Percentiles rank a stretch among this genome's conserved stretches.
Evolutionary conservation across 805 yeast species (phyloP).

Genomic region (Sungouiella thailandica): DNA sequence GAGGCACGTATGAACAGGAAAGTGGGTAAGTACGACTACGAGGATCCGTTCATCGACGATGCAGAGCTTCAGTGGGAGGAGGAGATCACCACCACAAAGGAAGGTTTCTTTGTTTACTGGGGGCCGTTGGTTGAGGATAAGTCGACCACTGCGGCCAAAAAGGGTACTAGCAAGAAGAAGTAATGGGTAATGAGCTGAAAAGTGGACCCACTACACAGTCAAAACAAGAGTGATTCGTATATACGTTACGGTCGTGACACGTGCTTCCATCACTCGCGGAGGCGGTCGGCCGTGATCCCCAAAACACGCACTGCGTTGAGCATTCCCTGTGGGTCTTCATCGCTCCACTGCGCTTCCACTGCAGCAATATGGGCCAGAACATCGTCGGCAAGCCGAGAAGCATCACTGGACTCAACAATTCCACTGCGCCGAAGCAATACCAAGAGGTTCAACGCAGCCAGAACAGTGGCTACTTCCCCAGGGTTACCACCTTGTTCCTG

Average conservation of each 20-base stretch:
- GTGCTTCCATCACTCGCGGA: conserved; percentile 13
- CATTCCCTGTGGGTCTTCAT: conserved; percentile 12
- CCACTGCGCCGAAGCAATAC: conserved; percentile 25
- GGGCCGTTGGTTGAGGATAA: conserved; percentile 76
- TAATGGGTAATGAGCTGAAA: conserved; percentile 7
- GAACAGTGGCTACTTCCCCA: conserved; percentile 36
- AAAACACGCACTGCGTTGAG: conserved; percentile 31
- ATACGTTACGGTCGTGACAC: no score
- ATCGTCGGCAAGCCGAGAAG: conserved; percentile 10
- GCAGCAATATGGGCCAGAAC: conserved; percentile 13
- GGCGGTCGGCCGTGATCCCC: conserved; percentile 31
- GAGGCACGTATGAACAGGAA: conserved; percentile 55
- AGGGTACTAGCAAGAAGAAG: conserved; percentile 23
- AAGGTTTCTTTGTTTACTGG: conserved; percentile 92
- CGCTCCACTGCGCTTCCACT: conserved; percentile 19
- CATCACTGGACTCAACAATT: conserved; percentile 11
- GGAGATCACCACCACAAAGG: conserved; percentile 85
- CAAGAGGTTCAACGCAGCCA: conserved; percentile 55
- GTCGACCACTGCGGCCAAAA: conserved; percentile 17
- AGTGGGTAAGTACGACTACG: conserved; percentile 85
- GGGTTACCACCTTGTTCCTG: conserved; percentile 8
- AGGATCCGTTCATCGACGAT: conserved; percentile 97
- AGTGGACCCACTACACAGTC: no score
- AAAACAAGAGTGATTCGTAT: no score
- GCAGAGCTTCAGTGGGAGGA: conserved; percentile 90